These are phyloP conservation scores for Aspergillus heteromorphus DNA, from an alignment of 495 filamentous ascomycete species.

Conservation along the genomic window DNA sequence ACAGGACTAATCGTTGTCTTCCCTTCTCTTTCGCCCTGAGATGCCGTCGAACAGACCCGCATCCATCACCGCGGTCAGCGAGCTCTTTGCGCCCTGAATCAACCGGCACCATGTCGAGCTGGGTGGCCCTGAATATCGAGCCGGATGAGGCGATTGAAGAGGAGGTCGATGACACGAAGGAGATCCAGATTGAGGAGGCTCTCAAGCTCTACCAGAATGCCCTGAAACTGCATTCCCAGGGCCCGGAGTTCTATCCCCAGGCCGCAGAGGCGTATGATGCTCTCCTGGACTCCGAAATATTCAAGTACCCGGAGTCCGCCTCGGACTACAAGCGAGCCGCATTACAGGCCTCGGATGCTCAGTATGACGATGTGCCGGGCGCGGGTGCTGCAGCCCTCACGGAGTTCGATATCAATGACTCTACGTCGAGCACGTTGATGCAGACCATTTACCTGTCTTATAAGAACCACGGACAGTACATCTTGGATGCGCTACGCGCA, in stretches of 20 bases:
- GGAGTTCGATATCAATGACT: slow-evolving; percentile 50
- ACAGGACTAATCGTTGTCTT: too few relatives aligned
- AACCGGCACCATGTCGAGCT: slow-evolving; percentile 45
- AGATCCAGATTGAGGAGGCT: slow-evolving; percentile 95
- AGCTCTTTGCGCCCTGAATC: slow-evolving; percentile 15
- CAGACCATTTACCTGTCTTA: slow-evolving; percentile 88
- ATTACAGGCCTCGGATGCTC: slow-evolving; percentile 50
- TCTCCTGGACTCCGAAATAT: slow-evolving; percentile 88
- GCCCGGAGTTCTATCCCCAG: slow-evolving; percentile 65
- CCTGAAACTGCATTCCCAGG: slow-evolving; percentile 86
- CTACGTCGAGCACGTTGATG: slow-evolving; percentile 70
- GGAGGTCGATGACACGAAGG: slow-evolving; percentile 90
- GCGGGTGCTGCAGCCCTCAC: slow-evolving; percentile 40
- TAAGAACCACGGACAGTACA: slow-evolving; percentile 91
- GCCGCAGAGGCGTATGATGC: slow-evolving; percentile 77
- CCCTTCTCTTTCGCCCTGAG: slow-evolving; percentile 9
- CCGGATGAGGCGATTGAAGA: slow-evolving; percentile 85
- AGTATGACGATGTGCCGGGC: slow-evolving; percentile 32
- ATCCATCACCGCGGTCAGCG: slow-evolving; percentile 6
- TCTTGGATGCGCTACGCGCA: slow-evolving; percentile 66
- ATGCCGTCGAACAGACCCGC: slow-evolving; percentile 14
- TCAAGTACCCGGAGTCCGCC: slow-evolving; percentile 77
- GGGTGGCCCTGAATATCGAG: slow-evolving; percentile 84
- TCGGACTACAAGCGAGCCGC: slow-evolving; percentile 69
- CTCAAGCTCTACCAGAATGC: slow-evolving; percentile 92